These are phyloP conservation scores for Diaporthe destruens DNA, from an alignment of 2,329 filamentous ascomycete genomes.

Conservation along the genomic window DNA sequence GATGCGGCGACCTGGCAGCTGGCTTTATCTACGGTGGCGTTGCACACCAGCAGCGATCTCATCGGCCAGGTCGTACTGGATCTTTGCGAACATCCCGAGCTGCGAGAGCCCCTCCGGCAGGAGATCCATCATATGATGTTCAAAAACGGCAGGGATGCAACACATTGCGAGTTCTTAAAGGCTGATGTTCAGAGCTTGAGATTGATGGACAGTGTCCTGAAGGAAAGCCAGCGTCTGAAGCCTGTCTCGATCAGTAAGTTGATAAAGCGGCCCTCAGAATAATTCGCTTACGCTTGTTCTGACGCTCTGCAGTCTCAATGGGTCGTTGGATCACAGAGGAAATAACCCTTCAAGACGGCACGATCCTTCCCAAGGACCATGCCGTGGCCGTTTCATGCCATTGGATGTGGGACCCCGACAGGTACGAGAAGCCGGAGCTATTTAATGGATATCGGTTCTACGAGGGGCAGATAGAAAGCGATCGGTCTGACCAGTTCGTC, in stretches of 20 bases:
- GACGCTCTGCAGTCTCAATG: neutral
- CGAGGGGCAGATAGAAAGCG: neutral
- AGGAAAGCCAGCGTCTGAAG: neutral
- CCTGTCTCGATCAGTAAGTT: neutral
- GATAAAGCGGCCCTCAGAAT: neutral
- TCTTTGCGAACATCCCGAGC: neutral
- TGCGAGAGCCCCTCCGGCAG: neutral
- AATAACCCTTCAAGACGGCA: neutral
- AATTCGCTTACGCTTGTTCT: neutral
- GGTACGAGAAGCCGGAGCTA: neutral
- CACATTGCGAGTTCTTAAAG: neutral
- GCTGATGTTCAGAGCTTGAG: neutral
- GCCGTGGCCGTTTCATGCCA: neutral
- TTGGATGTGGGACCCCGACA: neutral
- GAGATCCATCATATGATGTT: neutral
- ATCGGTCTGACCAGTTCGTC: neutral
- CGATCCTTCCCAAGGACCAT: neutral
- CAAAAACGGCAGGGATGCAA: neutral
- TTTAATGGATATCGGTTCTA: slow-evolving; percentile 1
- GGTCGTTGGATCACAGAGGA: neutral
- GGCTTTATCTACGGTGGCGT: neutral
- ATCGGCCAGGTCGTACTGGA: neutral
- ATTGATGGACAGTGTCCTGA: neutral
- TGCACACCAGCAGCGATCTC: neutral
- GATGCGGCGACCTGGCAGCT: slow-evolving; percentile 1